A percentile compares a stretch with the other conserved stretches of the same genome.
phyloP scores from a whole-genome alignment of 805 yeast species.

The Metschnikowia amazonensis region DNA sequence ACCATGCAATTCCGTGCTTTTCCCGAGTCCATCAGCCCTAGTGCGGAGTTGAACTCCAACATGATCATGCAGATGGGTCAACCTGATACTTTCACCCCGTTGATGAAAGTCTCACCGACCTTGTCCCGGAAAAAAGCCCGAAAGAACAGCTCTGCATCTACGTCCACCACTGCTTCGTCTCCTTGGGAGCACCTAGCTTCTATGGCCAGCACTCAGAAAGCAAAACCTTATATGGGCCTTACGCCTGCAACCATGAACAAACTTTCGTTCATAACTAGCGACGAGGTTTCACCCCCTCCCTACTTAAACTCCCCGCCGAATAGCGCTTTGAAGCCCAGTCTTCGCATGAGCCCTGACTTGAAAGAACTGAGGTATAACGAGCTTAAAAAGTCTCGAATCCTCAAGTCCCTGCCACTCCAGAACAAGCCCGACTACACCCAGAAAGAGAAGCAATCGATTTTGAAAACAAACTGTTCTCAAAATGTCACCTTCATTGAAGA shows the following conservation, averaged over 20 bases:
- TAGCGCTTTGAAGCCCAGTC: conserved; percentile 17
- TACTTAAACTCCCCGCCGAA: conserved; percentile 17
- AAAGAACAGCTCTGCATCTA: neutral
- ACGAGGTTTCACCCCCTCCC: conserved; percentile 9
- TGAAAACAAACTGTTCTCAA: neutral
- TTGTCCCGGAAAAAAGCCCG: conserved; percentile 10
- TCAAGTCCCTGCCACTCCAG: conserved; percentile 12
- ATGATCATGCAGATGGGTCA: conserved; percentile 37
- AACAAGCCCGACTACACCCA: neutral
- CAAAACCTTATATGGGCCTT: neutral
- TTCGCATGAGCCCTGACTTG: conserved; percentile 3
- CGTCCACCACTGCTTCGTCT: conserved; percentile 3
- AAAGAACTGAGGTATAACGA: neutral
- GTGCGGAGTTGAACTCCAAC: conserved; percentile 39
- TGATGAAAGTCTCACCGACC: conserved; percentile 40
- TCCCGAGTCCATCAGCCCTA: conserved; percentile 33
- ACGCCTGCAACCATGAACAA: conserved; percentile 29
- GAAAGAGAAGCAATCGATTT: neutral
- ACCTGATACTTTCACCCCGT: conserved; percentile 42
- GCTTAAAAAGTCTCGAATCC: neutral
- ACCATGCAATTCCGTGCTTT: conserved; percentile 40
- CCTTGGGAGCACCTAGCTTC: conserved; percentile 4
- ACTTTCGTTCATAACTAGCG: conserved; percentile 29
- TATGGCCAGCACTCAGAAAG: neutral
- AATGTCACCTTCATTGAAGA: conserved; percentile 4